These are phyloP conservation scores for Rhamnella rubrinervis DNA, from an alignment of 331 rosid species.

Conservation along the genomic window DNA sequence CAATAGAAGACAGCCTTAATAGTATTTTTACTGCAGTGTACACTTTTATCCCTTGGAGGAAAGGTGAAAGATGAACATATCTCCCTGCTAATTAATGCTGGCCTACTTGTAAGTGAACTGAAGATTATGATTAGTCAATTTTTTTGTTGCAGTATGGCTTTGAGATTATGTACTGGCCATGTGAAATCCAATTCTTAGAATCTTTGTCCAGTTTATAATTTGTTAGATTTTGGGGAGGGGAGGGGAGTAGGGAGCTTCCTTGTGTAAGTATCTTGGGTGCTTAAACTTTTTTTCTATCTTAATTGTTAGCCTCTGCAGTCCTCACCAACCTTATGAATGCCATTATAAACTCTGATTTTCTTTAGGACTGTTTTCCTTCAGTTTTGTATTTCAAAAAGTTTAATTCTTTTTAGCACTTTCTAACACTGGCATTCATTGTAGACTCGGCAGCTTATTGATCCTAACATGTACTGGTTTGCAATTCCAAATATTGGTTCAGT, in stretches of 20 bases:
- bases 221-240: too few relatives aligned
- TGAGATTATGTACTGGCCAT: background rate
- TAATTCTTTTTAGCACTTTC: constrained; percentile 22
- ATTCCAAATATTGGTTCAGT: constrained; percentile 86
- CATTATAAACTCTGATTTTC: background rate
- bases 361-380: background rate
- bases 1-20: background rate
- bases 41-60: constrained; percentile 86
- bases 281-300: background rate
- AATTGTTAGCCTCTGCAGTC: background rate
- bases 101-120: constrained; percentile 69
- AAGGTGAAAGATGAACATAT: constrained; percentile 78
- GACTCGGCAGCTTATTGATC: constrained; percentile 91
- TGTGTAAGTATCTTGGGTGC: too few relatives aligned
- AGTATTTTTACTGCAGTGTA: constrained; percentile 46
- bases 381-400: constrained; percentile 2
- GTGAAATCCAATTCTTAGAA: background rate
- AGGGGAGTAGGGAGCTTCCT: too few relatives aligned
- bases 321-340: background rate
- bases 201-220: background rate
- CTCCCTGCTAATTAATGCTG: constrained; percentile 79
- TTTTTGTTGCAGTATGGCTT: background rate
- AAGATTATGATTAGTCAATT: constrained; percentile 8
- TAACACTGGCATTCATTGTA: constrained; percentile 27
- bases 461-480: constrained; percentile 72